These are phyloP conservation scores for Leccinum sublutescens DNA, from an alignment of 768 basidiomycete species.

Conservation along the genomic window DNA sequence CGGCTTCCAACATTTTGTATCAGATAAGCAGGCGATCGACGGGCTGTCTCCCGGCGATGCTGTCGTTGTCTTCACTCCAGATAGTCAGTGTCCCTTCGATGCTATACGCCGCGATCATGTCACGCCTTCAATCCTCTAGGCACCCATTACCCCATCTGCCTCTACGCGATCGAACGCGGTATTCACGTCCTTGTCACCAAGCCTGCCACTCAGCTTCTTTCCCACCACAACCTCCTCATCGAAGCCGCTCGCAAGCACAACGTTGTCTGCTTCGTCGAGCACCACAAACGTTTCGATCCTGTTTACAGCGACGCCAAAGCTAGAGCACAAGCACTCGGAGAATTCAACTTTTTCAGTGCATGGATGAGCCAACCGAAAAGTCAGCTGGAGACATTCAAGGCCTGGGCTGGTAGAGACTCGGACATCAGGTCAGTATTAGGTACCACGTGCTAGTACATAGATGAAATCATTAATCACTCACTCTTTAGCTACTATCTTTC, in stretches of 20 bases:
- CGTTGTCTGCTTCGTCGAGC: conserved; percentile 91
- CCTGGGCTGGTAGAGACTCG: conserved; percentile 93
- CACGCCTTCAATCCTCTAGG: conserved; percentile 36
- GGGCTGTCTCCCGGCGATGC: conserved; percentile 77
- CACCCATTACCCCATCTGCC: conserved; percentile 82
- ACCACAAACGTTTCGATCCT: conserved; percentile 90
- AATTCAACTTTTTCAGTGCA: conserved; percentile 94
- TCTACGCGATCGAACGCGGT: conserved; percentile 81
- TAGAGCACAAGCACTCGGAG: conserved; percentile 71
- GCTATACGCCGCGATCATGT: not conserved
- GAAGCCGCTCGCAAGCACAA: conserved; percentile 74
- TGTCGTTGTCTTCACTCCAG: conserved; percentile 92
- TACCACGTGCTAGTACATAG: not conserved
- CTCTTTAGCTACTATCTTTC: conserved; percentile 83
- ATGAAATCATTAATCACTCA: not conserved
- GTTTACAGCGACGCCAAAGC: conserved; percentile 90
- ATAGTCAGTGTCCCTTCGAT: conserved; percentile 50
- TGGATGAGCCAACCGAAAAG: conserved; percentile 99
- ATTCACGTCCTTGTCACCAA: conserved; percentile 92
- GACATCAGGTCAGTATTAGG: conserved; percentile 69
- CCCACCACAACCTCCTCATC: conserved; percentile 79
- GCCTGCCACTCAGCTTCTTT: conserved; percentile 83
- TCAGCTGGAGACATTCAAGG: conserved; percentile 91
- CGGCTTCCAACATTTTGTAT: not conserved
- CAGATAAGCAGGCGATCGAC: conserved; percentile 82